Percentiles rank a stretch among this genome's conserved stretches.
These are phyloP conservation scores for Cladophialophora psammophila DNA, from an alignment of 2,329 filamentous ascomycete genomes.

Conservation along the genomic window DNA sequence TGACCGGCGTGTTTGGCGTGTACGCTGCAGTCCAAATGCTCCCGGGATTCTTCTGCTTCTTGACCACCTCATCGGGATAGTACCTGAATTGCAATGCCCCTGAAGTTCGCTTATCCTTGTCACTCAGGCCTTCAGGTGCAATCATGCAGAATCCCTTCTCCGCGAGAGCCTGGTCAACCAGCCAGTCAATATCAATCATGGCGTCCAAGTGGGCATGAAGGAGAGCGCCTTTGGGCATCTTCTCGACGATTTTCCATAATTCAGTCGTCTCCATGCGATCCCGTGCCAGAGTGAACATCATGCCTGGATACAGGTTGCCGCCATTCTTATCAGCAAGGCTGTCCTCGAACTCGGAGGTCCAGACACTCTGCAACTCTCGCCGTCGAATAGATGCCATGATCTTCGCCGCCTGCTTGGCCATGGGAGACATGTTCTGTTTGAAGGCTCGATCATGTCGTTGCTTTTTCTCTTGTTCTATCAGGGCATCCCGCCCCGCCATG, in stretches of 20 bases:
- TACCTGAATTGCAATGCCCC: constrained; percentile 36
- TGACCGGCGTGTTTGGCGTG: constrained; percentile 63
- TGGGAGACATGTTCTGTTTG: constrained; percentile 76
- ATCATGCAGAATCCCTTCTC: constrained; percentile 44
- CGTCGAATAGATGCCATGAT: constrained; percentile 82
- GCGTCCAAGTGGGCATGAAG: constrained; percentile 90
- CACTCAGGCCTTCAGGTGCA: constrained; percentile 35
- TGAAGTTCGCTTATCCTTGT: constrained; percentile 28
- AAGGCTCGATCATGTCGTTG: constrained; percentile 80
- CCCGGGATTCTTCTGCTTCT: constrained; percentile 32
- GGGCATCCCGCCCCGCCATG: constrained; percentile 73
- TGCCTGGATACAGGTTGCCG: constrained; percentile 78
- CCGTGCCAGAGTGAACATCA: constrained; percentile 91
- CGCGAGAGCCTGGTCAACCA: constrained; percentile 73
- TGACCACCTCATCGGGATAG: constrained; percentile 37
- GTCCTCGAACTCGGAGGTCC: constrained; percentile 78
- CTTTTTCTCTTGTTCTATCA: constrained; percentile 82
- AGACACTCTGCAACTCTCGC: constrained; percentile 76
- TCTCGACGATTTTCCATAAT: constrained; percentile 82
- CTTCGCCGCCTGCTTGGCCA: constrained; percentile 76
- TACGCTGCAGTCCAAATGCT: constrained; percentile 74
- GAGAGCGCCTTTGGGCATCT: constrained; percentile 87
- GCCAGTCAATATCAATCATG: constrained; percentile 85
- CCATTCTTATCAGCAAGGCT: constrained; percentile 67
- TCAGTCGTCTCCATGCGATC: constrained; percentile 83